phyloP scores from a whole-genome alignment of 257 asterid species.

The Anisodus acutangulus region DNA sequence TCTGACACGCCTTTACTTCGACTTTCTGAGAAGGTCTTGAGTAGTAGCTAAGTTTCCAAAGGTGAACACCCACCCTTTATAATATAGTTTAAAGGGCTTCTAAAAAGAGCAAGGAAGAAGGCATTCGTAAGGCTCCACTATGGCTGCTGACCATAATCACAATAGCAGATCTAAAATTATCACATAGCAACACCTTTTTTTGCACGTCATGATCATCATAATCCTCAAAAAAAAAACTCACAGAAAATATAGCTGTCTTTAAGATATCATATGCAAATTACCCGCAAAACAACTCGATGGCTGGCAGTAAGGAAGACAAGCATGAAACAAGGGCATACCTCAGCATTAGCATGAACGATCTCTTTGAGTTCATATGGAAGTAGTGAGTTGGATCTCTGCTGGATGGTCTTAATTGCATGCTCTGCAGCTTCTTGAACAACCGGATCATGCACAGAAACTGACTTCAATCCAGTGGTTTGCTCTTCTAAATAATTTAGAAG shows the following conservation, averaged over 20 bases:
- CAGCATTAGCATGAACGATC: slow-evolving; percentile 80
- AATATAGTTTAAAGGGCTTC: too few species aligned
- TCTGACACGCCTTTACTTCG: too few species aligned
- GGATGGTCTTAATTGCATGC: slow-evolving; percentile 77
- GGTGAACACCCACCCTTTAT: neutral
- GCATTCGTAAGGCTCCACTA: neutral
- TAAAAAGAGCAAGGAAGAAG: neutral
- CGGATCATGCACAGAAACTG: slow-evolving; percentile 84
- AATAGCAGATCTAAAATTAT: neutral
- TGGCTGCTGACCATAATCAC: neutral
- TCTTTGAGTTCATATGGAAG: slow-evolving; percentile 71
- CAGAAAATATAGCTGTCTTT: neutral
- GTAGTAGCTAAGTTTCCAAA: neutral
- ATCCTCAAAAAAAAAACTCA: neutral
- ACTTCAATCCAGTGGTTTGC: slow-evolving; percentile 57
- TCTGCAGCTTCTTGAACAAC: slow-evolving; percentile 83
- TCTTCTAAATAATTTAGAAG: slow-evolving; percentile 41
- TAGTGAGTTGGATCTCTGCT: slow-evolving; percentile 82
- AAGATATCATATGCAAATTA: neutral
- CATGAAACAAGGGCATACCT: slow-evolving; percentile 44
- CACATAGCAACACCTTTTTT: neutral
- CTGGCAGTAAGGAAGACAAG: neutral
- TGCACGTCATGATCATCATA: neutral
- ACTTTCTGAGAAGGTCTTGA: neutral
- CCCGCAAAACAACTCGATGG: neutral